These are phyloP conservation scores for Falciphora oryzae DNA, from an alignment of 2,329 filamentous ascomycete genomes.

Conservation along the genomic window DNA sequence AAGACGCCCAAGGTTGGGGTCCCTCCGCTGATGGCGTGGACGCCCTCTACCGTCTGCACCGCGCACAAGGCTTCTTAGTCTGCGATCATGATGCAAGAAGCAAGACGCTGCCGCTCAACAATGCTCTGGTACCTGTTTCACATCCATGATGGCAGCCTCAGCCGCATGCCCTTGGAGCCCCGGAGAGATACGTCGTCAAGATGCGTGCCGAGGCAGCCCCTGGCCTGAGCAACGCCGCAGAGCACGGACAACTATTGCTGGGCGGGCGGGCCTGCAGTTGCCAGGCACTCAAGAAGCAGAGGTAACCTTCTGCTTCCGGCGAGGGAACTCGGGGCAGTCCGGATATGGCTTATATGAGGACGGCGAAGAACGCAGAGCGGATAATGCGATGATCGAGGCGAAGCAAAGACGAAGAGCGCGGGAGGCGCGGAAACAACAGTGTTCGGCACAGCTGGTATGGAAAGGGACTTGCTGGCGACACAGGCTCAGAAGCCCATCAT, in stretches of 20 bases:
- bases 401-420: not conserved
- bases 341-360: not conserved
- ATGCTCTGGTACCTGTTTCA: constrained; percentile 17
- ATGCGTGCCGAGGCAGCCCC: not conserved
- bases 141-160: constrained; percentile 17
- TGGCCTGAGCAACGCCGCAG: not conserved
- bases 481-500: not conserved
- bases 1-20: constrained; percentile 51
- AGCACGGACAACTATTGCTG: not conserved
- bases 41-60: constrained; percentile 46
- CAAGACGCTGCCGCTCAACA: not conserved
- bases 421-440: no score
- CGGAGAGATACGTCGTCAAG: not conserved
- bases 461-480: not conserved
- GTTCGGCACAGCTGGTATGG: not conserved
- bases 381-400: not conserved
- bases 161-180: not conserved
- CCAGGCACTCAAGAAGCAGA: not conserved
- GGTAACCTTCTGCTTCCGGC: not conserved
- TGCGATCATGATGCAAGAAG: not conserved
- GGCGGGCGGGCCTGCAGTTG: no score
- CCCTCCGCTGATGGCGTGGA: constrained; percentile 55
- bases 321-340: not conserved
- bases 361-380: not conserved
- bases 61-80: constrained; percentile 5